Evolutionary conservation across 2,329 filamentous ascomycete species (phyloP).

Genomic region (Trichoderma oligosporum): DNA sequence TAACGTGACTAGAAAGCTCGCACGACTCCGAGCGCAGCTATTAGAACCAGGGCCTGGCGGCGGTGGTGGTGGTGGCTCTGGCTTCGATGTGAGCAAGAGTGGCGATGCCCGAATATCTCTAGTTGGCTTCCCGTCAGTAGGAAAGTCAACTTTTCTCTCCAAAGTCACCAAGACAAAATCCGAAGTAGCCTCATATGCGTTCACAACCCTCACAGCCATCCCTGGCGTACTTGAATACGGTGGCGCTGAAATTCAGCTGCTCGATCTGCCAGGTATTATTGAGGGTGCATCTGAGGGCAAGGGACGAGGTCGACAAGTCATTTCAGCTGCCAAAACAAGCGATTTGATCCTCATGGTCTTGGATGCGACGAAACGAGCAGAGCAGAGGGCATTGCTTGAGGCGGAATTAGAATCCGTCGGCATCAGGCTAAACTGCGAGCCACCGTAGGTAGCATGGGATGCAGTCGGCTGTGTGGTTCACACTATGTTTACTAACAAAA

Average conservation of each 20-base stretch:
- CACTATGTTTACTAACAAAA: constrained; percentile 19
- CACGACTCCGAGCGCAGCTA: constrained; percentile 87
- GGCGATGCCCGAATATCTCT: constrained; percentile 95
- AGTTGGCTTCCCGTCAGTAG: constrained; percentile 97
- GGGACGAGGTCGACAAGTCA: constrained; percentile 91
- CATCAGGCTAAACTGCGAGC: constrained; percentile 85
- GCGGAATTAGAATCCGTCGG: constrained; percentile 92
- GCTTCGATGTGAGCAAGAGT: constrained; percentile 93
- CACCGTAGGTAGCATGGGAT: constrained; percentile 59
- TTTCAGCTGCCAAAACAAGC: constrained; percentile 96
- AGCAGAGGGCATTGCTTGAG: constrained; percentile 86
- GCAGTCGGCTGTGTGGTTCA: not conserved
- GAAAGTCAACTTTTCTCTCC: constrained; percentile 97
- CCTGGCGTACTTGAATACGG: constrained; percentile 97
- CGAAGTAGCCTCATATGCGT: constrained; percentile 92
- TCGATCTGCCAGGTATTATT: constrained; percentile 97
- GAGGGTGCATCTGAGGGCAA: constrained; percentile 96
- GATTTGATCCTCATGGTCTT: constrained; percentile 96
- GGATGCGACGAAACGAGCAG: constrained; percentile 92
- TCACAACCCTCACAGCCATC: constrained; percentile 96
- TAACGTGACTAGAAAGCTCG: constrained; percentile 70
- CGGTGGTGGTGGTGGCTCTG: constrained; percentile 72
- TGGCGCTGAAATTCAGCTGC: constrained; percentile 94
- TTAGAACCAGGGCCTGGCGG: constrained; percentile 82
- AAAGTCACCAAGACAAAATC: constrained; percentile 98